Conservation (phyloP, 2,329 filamentous ascomycete genomes). For the Talaromyces rugulosus region DNA sequence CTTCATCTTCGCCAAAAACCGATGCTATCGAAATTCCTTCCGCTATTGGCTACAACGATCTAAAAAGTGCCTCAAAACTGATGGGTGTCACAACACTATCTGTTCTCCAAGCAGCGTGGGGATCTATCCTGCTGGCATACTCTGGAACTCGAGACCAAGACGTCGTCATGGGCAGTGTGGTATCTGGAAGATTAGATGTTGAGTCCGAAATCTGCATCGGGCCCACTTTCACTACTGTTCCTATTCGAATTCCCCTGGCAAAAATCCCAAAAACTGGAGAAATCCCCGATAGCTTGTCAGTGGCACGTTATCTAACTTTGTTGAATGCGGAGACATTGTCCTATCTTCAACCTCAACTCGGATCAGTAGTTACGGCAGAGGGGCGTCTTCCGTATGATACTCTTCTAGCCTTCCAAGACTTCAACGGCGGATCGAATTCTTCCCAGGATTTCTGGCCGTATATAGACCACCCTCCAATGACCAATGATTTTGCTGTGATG, state of each 20-base stretch:
- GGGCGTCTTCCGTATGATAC: constrained; percentile 33
- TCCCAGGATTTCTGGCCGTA: constrained; percentile 17
- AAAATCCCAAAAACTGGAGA: constrained; percentile 15
- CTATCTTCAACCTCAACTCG: constrained; percentile 21
- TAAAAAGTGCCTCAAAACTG: constrained; percentile 27
- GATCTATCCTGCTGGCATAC: constrained; percentile 28
- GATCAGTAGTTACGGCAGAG: constrained; percentile 20
- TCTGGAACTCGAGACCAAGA: constrained; percentile 32
- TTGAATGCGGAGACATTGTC: constrained; percentile 20
- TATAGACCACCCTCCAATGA: constrained; percentile 24
- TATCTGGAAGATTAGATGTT: constrained; percentile 26
- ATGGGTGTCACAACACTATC: constrained; percentile 29
- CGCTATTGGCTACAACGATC: constrained; percentile 17
- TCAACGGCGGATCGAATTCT: constrained; percentile 15
- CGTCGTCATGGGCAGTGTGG: constrained; percentile 31
- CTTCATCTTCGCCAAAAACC: constrained; percentile 6
- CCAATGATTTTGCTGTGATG: constrained; percentile 29
- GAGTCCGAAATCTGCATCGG: constrained; percentile 26
- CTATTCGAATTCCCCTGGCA: constrained; percentile 24
- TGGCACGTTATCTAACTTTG: constrained; percentile 21
- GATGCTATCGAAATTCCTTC: constrained; percentile 21
- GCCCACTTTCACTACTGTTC: constrained; percentile 32
- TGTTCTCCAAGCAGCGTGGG: constrained; percentile 34
- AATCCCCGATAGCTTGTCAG: constrained; percentile 19
- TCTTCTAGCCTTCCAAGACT: constrained; percentile 32